Conservation (phyloP, 352 stramenopile species). For the Phytophthora palmivora region DNA sequence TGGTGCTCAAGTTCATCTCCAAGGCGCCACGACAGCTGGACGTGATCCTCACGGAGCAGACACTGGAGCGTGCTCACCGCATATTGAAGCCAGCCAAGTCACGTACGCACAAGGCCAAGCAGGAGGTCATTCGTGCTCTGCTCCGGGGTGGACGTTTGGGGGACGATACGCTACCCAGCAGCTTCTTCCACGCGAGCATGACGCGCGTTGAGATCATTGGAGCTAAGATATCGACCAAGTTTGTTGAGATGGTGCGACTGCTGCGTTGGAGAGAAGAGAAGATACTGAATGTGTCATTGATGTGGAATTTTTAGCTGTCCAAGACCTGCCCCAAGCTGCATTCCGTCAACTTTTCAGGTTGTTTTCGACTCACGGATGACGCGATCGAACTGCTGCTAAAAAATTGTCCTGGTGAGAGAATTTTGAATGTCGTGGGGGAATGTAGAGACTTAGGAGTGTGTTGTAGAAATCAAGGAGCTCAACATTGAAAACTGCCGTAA, state of each 20-base stretch:
- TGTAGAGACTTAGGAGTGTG: not conserved
- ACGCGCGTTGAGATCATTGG: conserved; percentile 87
- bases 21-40: conserved; percentile 75
- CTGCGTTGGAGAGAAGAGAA: not conserved
- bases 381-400: conserved; percentile 82
- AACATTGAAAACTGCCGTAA: conserved; percentile 92
- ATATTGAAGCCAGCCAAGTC: conserved; percentile 80
- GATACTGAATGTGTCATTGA: conserved; percentile 5
- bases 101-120: conserved; percentile 86
- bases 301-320: conserved; percentile 49
- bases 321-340: conserved; percentile 86
- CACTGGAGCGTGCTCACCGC: conserved; percentile 69
- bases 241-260: conserved; percentile 66
- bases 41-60: conserved; percentile 76
- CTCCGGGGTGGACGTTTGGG: conserved; percentile 72
- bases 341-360: conserved; percentile 87
- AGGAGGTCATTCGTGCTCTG: conserved; percentile 86
- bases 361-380: conserved; percentile 89
- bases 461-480: conserved; percentile 84
- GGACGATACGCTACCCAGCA: conserved; percentile 84
- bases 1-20: conserved; percentile 91
- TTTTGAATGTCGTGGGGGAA: not conserved
- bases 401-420: conserved; percentile 69
- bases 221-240: conserved; percentile 84
- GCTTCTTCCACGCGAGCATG: conserved; percentile 89